Base-by-base conservation (phyloP, 208 protist species). In the Phytomonas serpens region DNA sequence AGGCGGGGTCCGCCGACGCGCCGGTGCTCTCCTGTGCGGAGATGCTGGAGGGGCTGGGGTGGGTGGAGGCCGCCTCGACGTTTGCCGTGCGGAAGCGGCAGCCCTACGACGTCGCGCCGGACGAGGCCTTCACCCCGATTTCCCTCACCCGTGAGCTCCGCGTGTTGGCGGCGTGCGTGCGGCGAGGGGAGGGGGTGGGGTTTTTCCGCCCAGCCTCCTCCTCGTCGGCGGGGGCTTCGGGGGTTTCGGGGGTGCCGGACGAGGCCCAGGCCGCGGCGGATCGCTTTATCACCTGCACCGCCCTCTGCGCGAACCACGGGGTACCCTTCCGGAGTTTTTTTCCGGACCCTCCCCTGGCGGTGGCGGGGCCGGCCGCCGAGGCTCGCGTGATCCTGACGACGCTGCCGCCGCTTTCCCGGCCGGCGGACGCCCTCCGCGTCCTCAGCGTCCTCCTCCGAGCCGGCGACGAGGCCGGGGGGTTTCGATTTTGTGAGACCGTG, bases 51-150 rank as follows among this genome's bases (percentile, higher is more conserved):
- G 76, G 81, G 14, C 79, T 96, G 19, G 66, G 76, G 14, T 96
- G 90, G 88, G 38, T 87, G 40, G 88, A 96, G 70, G 88, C 90
- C 4, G 90, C 90, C 1, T 93, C 88, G 3, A 90, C 90, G 13
- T 93, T 96, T 69, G 82, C 79, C 38, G 74, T 93, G 1, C 90
- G 88, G n/a, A 84, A 77, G 10, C 73, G 80, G 36, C 82, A 84
- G 14, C 79, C 87, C 4, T 89, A 87, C 47, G 88, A 96, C 75
- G 52, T 79, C 23, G 81, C 67, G 0, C 73, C 40, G 11, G 71
- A 64, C 16, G 68, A 65, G 4, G 86, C 89, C 23, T 93, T 96
- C 69, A n/a, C 69, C 6, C 74, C 90, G 2, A 65, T 96, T 32
- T 71, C 87, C 61, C 73, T 96, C 7, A 70, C 76, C 1, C 69